Evolutionary conservation across 371 early-diverging fungal genomes (phyloP).

Genomic region (Rhizopus delemar): DNA sequence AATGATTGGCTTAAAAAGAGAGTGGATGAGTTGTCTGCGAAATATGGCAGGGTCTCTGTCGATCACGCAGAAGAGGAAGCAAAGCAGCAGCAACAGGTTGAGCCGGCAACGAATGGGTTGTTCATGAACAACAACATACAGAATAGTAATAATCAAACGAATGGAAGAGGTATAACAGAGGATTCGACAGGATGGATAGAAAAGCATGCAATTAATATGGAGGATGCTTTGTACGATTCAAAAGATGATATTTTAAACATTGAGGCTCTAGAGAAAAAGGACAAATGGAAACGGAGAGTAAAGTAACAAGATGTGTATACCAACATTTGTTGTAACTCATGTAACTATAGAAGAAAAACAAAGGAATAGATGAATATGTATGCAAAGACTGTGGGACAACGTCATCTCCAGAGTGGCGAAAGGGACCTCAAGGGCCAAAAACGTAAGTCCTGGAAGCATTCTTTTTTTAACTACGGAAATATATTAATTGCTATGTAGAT

Average conservation of each 20-base stretch:
- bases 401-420: slow-evolving; percentile 81
- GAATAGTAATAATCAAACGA: not conserved
- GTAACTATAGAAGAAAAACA: slow-evolving; percentile 15
- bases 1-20: slow-evolving; percentile 50
- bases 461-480: not conserved
- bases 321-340: not conserved
- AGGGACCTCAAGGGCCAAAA: slow-evolving; percentile 73
- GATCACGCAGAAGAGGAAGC: slow-evolving; percentile 1
- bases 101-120: not conserved
- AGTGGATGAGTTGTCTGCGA: slow-evolving; percentile 33
- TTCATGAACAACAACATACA: not conserved
- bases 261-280: slow-evolving; percentile 15
- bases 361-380: slow-evolving; percentile 31
- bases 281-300: slow-evolving; percentile 28
- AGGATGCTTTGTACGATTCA: not conserved
- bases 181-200: not conserved
- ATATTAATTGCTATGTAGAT: slow-evolving; percentile 23
- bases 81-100: not conserved
- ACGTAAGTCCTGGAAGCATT: slow-evolving; percentile 34
- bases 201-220: not conserved
- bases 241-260: slow-evolving; percentile 3
- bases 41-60: slow-evolving; percentile 13
- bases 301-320: not conserved
- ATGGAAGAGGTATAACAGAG: not conserved
- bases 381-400: slow-evolving; percentile 70